A percentile compares a stretch with the other conserved stretches of the same genome.
Conservation (phyloP, 208 protist genomes). For the Leishmania amazonensis region DNA sequence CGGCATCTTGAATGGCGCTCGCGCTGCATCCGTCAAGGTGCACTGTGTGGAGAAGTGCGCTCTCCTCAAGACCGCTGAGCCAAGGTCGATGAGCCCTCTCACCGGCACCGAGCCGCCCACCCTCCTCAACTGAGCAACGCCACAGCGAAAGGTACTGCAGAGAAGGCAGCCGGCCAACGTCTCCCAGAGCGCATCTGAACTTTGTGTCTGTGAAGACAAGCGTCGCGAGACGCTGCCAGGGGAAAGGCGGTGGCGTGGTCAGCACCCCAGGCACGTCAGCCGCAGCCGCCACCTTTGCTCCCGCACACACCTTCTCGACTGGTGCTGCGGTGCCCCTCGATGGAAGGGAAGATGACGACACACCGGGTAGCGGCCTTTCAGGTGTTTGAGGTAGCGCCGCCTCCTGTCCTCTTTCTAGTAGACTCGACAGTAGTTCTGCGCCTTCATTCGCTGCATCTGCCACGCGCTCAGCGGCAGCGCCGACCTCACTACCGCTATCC, state of each 20-base stretch:
- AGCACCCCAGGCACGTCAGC: neutral
- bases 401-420: neutral
- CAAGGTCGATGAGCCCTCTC: neutral
- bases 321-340: neutral
- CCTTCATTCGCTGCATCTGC: neutral
- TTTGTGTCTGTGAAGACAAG: slow-evolving; percentile 12
- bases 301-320: neutral
- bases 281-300: neutral
- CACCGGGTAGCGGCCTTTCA: neutral
- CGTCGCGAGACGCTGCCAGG: neutral
- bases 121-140: slow-evolving; percentile 6
- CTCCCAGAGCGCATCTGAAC: neutral
- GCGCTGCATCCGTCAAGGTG: slow-evolving; percentile 9
- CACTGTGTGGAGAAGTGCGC: slow-evolving; percentile 12
- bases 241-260: neutral
- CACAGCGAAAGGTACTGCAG: slow-evolving; percentile 7
- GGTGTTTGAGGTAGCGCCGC: neutral
- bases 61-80: neutral
- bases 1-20: neutral
- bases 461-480: neutral
- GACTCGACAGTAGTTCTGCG: neutral
- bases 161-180: neutral
- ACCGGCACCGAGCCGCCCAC: neutral
- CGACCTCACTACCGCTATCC: neutral
- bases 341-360: neutral